Conservation (phyloP, 106 monocot species). For the Narthecium ossifragum region DNA sequence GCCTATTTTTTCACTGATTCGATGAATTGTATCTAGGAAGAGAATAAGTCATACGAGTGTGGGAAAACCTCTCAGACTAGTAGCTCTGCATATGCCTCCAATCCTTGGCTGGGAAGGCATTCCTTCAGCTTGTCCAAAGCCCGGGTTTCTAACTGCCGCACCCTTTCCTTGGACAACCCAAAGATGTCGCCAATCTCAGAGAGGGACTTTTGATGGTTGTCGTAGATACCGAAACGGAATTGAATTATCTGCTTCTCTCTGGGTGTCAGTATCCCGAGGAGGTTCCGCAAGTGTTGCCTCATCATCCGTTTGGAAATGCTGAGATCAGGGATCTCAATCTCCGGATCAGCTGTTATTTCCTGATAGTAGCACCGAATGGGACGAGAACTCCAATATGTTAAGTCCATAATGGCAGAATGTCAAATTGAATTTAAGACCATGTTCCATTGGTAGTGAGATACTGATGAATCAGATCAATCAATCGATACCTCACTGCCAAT, state of each 20-base stretch:
- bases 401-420: background rate
- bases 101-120: constrained; percentile 35
- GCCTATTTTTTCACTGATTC: no score
- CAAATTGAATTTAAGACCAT: background rate
- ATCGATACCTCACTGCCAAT: no score
- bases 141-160: constrained; percentile 69
- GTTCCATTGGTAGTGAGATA: no score
- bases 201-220: constrained; percentile 43
- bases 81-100: constrained; percentile 45
- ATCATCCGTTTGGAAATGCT: constrained; percentile 61
- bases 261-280: constrained; percentile 49
- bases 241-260: constrained; percentile 74
- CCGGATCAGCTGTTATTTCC: constrained; percentile 80
- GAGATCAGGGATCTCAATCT: constrained; percentile 63
- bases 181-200: constrained; percentile 64
- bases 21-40: no score
- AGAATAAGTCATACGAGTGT: no score
- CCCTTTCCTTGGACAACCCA: constrained; percentile 71
- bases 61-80: constrained; percentile 26
- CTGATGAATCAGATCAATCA: no score
- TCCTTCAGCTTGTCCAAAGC: constrained; percentile 64
- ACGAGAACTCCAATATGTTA: no score
- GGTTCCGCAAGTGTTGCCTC: constrained; percentile 57
- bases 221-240: constrained; percentile 51
- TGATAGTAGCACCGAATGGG: no score